phyloP scores from a whole-genome alignment of 176 grass and related monocot genomes.

The Oryza meridionalis region DNA sequence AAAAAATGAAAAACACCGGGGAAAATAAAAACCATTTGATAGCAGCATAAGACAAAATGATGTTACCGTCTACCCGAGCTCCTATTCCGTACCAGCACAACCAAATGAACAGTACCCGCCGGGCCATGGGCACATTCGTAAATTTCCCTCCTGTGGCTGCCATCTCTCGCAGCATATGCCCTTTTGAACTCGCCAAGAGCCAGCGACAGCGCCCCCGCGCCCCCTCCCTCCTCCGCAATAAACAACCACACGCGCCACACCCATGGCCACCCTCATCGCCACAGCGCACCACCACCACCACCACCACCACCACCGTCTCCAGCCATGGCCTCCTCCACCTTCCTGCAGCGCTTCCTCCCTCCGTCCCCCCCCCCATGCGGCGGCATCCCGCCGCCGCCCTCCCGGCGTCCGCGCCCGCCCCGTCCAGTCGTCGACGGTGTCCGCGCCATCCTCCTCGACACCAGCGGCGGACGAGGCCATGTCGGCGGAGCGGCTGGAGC shows the following conservation, averaged over 20 bases:
- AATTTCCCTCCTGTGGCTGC: slow-evolving; percentile 9
- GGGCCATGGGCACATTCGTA: slow-evolving; percentile 27
- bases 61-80: not conserved
- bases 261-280: slow-evolving; percentile 42
- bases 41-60: not conserved
- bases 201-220: slow-evolving; percentile 21
- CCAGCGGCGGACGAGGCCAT: not conserved
- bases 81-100: not conserved
- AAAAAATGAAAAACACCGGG: no score
- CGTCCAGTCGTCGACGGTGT: not conserved
- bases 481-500: slow-evolving; percentile 55
- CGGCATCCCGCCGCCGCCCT: slow-evolving; percentile 9
- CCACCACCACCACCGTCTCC: not conserved
- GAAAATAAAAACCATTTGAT: no score
- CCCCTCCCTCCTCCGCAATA: slow-evolving; percentile 48
- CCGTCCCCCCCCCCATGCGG: slow-evolving; percentile 26
- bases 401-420: slow-evolving; percentile 4
- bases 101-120: not conserved
- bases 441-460: slow-evolving; percentile 17
- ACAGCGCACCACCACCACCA: not conserved
- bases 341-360: slow-evolving; percentile 65
- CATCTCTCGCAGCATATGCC: not conserved
- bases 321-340: slow-evolving; percentile 73
- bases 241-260: slow-evolving; percentile 52
- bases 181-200: slow-evolving; percentile 41